phyloP scores from a whole-genome alignment of 1,284 basidiomycete genomes.

The Athelia sp. region DNA sequence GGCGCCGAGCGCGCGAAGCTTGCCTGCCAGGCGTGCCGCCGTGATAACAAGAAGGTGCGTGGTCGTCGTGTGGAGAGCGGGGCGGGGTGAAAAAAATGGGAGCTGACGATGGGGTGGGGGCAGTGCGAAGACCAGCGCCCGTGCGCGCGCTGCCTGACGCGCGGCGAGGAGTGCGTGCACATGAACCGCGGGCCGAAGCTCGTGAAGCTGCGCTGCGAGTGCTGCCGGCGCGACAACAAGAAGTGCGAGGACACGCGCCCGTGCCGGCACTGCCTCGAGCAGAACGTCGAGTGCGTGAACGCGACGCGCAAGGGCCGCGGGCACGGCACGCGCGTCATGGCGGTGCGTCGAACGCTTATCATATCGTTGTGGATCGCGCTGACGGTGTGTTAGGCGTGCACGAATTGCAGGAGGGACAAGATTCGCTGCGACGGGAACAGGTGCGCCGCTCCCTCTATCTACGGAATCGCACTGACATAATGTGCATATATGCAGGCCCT shows the following conservation, averaged over 20 bases:
- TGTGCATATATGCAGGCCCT: conserved; percentile 34
- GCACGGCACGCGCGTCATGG: conserved; percentile 52
- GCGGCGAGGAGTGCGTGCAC: conserved; percentile 50
- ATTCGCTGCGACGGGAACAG: conserved; percentile 51
- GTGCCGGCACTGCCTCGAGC: conserved; percentile 43
- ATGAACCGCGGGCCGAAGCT: conserved; percentile 47
- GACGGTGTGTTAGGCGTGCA: conserved; percentile 58
- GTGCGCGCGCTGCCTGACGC: conserved; percentile 49
- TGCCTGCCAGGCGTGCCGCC: conserved; percentile 50
- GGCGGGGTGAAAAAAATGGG: no score
- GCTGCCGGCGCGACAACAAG: conserved; percentile 46
- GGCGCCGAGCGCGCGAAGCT: conserved; percentile 44
- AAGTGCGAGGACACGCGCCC: conserved; percentile 55
- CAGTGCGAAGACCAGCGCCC: conserved; percentile 56
- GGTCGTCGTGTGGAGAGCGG: no score
- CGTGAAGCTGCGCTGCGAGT: conserved; percentile 51
- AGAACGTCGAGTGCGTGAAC: conserved; percentile 38
- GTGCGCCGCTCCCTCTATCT: conserved; percentile 22
- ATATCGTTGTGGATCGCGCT: no score
- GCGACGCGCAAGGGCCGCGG: conserved; percentile 48
- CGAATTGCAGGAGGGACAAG: conserved; percentile 56
- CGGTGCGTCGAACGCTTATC: no score
- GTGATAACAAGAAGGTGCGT: conserved; percentile 56
- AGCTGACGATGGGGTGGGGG: no score
- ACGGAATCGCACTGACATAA: conserved; percentile 4